Conservation (phyloP, 2,329 filamentous ascomycete species). For the Fusarium cicatricum region DNA sequence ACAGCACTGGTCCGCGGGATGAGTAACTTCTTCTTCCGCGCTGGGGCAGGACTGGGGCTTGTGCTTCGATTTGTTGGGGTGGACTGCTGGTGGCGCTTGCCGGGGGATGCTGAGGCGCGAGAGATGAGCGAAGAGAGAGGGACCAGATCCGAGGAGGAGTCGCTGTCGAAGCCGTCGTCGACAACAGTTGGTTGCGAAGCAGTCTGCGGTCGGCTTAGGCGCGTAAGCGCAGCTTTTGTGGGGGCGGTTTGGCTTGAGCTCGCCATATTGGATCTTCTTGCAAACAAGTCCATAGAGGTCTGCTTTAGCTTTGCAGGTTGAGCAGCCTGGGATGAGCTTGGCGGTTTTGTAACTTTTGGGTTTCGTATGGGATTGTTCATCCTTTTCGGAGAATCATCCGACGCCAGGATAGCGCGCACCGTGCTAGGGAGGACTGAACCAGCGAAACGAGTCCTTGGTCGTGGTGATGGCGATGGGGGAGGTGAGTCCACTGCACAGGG, state of each 20-base stretch:
- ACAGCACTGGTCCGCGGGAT: conserved; percentile 48
- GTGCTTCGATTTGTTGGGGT: neutral
- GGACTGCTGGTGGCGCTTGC: conserved; percentile 14
- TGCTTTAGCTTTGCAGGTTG: conserved; percentile 43
- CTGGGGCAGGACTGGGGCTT: conserved; percentile 30
- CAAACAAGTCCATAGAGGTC: conserved; percentile 46
- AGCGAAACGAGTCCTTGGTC: conserved; percentile 19
- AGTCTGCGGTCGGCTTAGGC: neutral
- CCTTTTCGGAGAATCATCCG: conserved; percentile 31
- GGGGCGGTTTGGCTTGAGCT: conserved; percentile 11
- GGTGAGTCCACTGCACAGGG: conserved; percentile 42
- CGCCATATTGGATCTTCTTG: conserved; percentile 17
- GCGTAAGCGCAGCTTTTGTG: neutral
- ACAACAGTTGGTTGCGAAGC: neutral
- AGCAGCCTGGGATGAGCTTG: conserved; percentile 2
- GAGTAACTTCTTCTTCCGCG: conserved; percentile 50
- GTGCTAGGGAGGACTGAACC: conserved; percentile 33
- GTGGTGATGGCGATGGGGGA: conserved; percentile 39
- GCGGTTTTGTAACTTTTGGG: neutral
- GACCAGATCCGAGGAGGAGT: conserved; percentile 30
- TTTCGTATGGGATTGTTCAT: conserved; percentile 17
- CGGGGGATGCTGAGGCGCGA: conserved; percentile 8
- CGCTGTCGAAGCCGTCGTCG: conserved; percentile 17
- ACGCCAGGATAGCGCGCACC: conserved; percentile 38
- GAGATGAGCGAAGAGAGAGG: conserved; percentile 26